Evolutionary conservation across 2,329 filamentous ascomycete genomes (phyloP), one percentile per base, ranked within the genome.

Genomic region (Clonostachys rhizophaga): DNA sequence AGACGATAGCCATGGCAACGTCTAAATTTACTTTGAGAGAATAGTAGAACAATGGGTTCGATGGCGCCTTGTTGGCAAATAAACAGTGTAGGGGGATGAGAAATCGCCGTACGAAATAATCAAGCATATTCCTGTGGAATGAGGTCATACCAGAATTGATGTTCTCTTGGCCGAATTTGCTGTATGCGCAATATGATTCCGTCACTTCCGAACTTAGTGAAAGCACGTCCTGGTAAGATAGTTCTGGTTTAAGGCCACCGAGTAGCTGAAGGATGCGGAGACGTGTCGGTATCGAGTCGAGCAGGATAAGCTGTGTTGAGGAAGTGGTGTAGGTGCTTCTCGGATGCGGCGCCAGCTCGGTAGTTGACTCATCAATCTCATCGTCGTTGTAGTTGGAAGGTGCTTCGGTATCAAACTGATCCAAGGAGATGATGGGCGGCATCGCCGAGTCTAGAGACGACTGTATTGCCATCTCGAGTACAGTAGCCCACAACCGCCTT

Each of bases 71-170:
- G 36, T 58, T 58, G 36, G 69, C 68, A 54, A 74, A 80, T 1
- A 71, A 64, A 8, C 68, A 70, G 51, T 84, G 79, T 0, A 84
- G 62, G 1, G 71, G 67, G 13, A 83, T 68, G 3, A 82, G 54
- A 54, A 80, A 82, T 13, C 80, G 75, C 6, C 75, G 74, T 5
- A 77, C 64, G 1, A 77, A 62, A 39, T 75, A 72, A 43, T 80
- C 71, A 24, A 79, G 59, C 6, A 81, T 55, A 48, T 78, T 78
- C 3, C 67, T 59, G 39, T 74, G 69, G 48, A 75, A 76, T 0
- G 56, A 62, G n/a, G 39, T 20, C 6, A 16, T 20, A 4, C 13
- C 20, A n/a, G 9, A 20, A 4, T 40, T 50, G n/a, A 1, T 24
- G 24, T 56, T 54, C 2, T 52, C 45, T 7, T 41, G 50, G 14